These are phyloP conservation scores for Colletotrichum endophyticum DNA, from an alignment of 2,329 filamentous ascomycete species.

Conservation along the genomic window DNA sequence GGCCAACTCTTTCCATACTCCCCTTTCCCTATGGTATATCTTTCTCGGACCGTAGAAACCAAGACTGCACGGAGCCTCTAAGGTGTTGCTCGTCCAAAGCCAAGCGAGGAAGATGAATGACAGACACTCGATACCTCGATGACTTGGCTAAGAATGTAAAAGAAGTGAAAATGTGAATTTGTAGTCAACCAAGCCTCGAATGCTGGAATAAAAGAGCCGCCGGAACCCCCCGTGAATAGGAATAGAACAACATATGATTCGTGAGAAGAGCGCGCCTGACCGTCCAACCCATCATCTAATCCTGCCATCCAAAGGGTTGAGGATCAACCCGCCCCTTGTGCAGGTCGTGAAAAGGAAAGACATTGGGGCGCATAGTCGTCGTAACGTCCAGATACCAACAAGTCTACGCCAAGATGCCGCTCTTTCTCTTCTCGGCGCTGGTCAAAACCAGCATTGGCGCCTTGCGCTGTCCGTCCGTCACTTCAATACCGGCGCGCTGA, in stretches of 20 bases:
- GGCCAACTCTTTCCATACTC: background rate
- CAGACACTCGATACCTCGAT: background rate
- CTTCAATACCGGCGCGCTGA: slow-evolving; percentile 59
- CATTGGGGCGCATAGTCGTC: slow-evolving; percentile 23
- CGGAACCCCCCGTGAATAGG: background rate
- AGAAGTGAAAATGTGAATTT: slow-evolving; percentile 20
- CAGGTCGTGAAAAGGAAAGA: slow-evolving; percentile 24
- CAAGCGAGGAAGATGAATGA: slow-evolving; percentile 5
- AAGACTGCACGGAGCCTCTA: background rate
- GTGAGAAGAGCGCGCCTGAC: slow-evolving; percentile 10
- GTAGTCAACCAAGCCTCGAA: slow-evolving; percentile 19
- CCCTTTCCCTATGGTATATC: slow-evolving; percentile 15
- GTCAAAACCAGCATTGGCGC: slow-evolving; percentile 87
- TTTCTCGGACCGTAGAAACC: background rate
- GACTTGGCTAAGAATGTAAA: slow-evolving; percentile 15
- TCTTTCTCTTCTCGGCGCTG: slow-evolving; percentile 90
- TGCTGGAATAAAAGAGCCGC: slow-evolving; percentile 17
- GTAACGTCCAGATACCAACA: slow-evolving; percentile 13
- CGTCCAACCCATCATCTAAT: slow-evolving; percentile 21
- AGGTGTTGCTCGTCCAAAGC: slow-evolving; percentile 15
- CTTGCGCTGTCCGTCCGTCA: slow-evolving; percentile 72
- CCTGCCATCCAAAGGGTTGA: background rate
- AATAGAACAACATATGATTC: slow-evolving; percentile 19
- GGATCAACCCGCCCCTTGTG: slow-evolving; percentile 20
- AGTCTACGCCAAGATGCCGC: slow-evolving; percentile 35